Conservation (phyloP, 208 protist genomes). For the Trichomonas gallinae region DNA sequence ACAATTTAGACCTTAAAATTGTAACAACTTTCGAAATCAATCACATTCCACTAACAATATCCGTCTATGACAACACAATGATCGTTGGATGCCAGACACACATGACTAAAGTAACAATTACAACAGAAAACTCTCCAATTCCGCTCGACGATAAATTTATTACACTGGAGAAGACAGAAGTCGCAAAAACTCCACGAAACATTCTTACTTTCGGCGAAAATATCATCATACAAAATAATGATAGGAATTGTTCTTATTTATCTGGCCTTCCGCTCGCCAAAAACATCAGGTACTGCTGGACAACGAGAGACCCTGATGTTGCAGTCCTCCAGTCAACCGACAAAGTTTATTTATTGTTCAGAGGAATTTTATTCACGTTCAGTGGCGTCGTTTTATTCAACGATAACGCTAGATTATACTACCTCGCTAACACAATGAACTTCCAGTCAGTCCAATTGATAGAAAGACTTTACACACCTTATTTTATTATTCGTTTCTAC, state of each 20-base stretch:
- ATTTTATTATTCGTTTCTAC: not conserved
- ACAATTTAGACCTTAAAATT: not conserved
- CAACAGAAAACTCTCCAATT: not conserved
- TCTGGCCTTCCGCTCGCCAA: not conserved
- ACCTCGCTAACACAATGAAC: too few species aligned
- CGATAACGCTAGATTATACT: not conserved
- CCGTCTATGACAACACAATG: not conserved
- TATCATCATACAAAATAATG: not conserved
- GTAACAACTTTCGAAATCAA: not conserved
- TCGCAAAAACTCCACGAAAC: not conserved
- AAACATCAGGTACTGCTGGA: not conserved
- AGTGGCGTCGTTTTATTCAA: not conserved
- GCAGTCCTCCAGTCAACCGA: not conserved
- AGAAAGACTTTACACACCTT: not conserved
- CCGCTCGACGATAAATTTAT: not conserved
- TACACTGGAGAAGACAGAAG: not conserved
- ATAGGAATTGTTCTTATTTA: not conserved
- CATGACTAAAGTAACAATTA: not conserved
- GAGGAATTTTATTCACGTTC: not conserved
- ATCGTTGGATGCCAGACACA: not conserved
- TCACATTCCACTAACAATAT: not conserved
- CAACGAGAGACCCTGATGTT: not conserved
- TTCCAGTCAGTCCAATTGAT: not conserved
- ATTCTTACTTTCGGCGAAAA: not conserved
- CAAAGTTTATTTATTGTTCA: not conserved